Evolutionary conservation across 2,329 filamentous ascomycete species (phyloP), one percentile per base, ranked within the genome.

Genomic region (Helotiales sp.): DNA sequence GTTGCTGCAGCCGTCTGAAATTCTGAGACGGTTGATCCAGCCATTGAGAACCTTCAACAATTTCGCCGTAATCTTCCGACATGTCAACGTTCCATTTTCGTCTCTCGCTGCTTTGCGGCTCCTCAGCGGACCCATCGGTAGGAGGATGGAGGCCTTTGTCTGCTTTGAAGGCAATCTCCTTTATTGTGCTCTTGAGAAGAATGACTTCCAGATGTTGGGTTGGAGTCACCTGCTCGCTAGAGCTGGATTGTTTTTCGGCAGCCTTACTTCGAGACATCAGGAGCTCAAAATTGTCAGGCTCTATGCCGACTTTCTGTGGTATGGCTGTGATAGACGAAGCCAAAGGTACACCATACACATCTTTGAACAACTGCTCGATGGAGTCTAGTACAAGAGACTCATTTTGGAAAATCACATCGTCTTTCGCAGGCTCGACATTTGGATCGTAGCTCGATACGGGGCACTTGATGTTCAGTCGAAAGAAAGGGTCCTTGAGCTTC

Each of bases 391-490:
- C 70, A 1, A 76, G 37, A 45, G 57, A 71, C 28, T 89, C 85
- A 60, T 92, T 81, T 4, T 80, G 81, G 73, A 94, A 93, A 0
- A 93, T 74, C 1, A 94, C 84, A 72, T 93, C 87, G 65, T 92
- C 87, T 75, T 94, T 94, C 3, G 87, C 82, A 3, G 91, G 86
- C 67, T 93, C 88, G 6, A 93, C 78, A 71, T 93, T 94, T 1
- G 84, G 82, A 77, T 94, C 91, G 73, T 94, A 94, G 66, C 82
- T 88, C 24, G 83, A 83, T 0, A 80, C 75, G 0, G 87, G 84
- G 73, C 90, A 93, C 15, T 76, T 76, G 32, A 94, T 87, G 65
- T 88, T 85, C 43, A 94, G 77, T 47, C 83, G 83, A 47, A 93
- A 77, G 74, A 93, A 93, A 0, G 85, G 83, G 60, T 86, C 84